Evolutionary conservation across 169 alveolate species (phyloP).

Genomic region (Plasmodium chabaudi): DNA sequence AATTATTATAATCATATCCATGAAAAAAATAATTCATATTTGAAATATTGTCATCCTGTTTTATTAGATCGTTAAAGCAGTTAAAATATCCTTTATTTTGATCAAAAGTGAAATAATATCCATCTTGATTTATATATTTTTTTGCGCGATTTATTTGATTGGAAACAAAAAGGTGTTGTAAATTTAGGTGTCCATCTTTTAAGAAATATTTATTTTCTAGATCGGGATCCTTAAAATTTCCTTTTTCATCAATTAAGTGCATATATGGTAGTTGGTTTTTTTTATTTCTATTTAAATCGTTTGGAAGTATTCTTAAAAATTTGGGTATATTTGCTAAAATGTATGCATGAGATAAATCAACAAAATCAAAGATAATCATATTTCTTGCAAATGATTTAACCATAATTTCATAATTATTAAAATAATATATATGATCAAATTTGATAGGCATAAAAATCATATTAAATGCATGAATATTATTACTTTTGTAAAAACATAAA

Average conservation of each 20-base stretch:
- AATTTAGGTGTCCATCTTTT: slow-evolving; percentile 68
- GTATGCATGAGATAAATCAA: slow-evolving; percentile 71
- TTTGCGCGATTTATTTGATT: slow-evolving; percentile 15
- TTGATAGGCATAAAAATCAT: slow-evolving; percentile 72
- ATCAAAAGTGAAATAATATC: slow-evolving; percentile 16
- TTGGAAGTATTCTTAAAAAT: slow-evolving; percentile 70
- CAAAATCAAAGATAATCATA: slow-evolving; percentile 70
- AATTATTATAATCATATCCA: neutral
- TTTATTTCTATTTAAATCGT: slow-evolving; percentile 30
- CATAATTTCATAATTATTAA: slow-evolving; percentile 60
- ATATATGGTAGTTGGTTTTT: slow-evolving; percentile 57
- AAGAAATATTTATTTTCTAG: slow-evolving; percentile 29
- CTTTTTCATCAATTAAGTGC: slow-evolving; percentile 40
- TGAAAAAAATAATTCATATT: slow-evolving; percentile 38
- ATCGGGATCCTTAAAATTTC: slow-evolving; percentile 19
- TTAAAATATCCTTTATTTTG: slow-evolving; percentile 21
- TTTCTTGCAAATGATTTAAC: slow-evolving; percentile 69
- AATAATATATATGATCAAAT: slow-evolving; percentile 49
- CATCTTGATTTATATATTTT: slow-evolving; percentile 7
- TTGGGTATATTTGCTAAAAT: slow-evolving; percentile 53
- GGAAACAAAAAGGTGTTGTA: slow-evolving; percentile 32
- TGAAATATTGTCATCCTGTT: neutral
- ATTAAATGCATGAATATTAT: slow-evolving; percentile 73
- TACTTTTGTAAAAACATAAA: slow-evolving; percentile 39
- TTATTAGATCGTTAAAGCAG: slow-evolving; percentile 27